Conservation (phyloP, 371 early-diverging fungal genomes). For the Blakeslea trispora region DNA sequence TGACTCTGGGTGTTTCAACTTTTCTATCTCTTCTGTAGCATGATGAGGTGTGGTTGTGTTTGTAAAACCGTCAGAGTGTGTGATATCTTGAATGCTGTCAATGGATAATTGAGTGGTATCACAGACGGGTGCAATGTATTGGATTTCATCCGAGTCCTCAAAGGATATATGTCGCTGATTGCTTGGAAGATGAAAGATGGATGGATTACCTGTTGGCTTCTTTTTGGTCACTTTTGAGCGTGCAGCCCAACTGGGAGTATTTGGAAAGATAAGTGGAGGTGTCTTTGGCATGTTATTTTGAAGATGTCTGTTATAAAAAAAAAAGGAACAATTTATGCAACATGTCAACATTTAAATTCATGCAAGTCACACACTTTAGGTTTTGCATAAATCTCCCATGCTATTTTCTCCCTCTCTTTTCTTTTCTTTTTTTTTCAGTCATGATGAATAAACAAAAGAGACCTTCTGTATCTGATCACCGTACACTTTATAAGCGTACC, state of each 20-base stretch:
- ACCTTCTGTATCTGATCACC: conserved; percentile 21
- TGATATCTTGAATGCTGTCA: no score
- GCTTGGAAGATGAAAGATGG: not conserved
- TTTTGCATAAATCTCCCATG: conserved; percentile 6
- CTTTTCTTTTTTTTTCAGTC: not conserved
- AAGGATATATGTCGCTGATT: conserved; percentile 5
- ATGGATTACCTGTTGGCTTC: not conserved
- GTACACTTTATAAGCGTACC: conserved; percentile 42
- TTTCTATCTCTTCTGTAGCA: no score
- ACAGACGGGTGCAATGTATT: not conserved
- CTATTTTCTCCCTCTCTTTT: conserved; percentile 2
- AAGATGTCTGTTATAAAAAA: no score
- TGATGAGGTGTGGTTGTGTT: no score
- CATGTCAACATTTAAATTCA: not conserved
- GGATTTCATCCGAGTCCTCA: conserved; percentile 4
- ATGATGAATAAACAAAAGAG: conserved; percentile 22
- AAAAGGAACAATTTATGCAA: not conserved
- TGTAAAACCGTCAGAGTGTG: no score
- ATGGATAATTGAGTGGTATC: not conserved
- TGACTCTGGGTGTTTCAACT: no score
- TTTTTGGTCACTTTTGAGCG: conserved; percentile 12
- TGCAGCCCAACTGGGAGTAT: not conserved
- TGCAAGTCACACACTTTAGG: not conserved
- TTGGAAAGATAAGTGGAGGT: conserved; percentile 12
- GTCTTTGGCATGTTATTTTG: conserved; percentile 20